Conservation (phyloP, 306 rosid species). For the Vigna mungo region DNA sequence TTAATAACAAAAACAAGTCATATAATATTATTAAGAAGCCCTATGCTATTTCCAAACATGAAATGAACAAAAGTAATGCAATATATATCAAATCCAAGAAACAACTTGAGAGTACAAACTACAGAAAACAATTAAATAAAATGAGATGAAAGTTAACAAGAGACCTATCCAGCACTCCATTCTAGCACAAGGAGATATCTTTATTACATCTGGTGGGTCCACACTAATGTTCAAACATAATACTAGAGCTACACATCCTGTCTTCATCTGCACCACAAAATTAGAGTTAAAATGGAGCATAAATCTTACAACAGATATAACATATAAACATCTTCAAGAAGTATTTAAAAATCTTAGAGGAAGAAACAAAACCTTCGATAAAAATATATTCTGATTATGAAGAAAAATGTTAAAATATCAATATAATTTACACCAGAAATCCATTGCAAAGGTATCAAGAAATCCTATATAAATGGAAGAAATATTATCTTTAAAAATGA, state of each 20-base stretch:
- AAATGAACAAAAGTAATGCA: conserved; percentile 23
- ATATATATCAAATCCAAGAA: conserved; percentile 28
- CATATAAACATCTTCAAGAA: conserved; percentile 28
- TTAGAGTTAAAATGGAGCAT: conserved; percentile 54
- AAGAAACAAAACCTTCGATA: background rate
- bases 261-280: conserved; percentile 92
- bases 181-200: conserved; percentile 99
- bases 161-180: conserved; percentile 99
- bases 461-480: background rate
- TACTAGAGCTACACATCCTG: conserved; percentile 98
- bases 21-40: background rate
- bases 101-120: conserved; percentile 24
- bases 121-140: conserved; percentile 32
- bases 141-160: conserved; percentile 49
- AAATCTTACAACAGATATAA: conserved; percentile 22
- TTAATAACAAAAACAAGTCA: background rate
- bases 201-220: conserved; percentile 98
- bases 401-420: conserved; percentile 6
- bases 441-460: background rate
- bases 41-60: conserved; percentile 29
- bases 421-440: background rate
- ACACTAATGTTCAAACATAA: conserved; percentile 96
- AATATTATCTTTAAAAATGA: background rate
- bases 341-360: conserved; percentile 26
- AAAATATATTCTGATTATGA: conserved; percentile 21